A percentile compares a stretch with the other conserved stretches of the same genome.
phyloP scores from a whole-genome alignment of 2,329 filamentous ascomycete genomes.

The Hortaea werneckii region DNA sequence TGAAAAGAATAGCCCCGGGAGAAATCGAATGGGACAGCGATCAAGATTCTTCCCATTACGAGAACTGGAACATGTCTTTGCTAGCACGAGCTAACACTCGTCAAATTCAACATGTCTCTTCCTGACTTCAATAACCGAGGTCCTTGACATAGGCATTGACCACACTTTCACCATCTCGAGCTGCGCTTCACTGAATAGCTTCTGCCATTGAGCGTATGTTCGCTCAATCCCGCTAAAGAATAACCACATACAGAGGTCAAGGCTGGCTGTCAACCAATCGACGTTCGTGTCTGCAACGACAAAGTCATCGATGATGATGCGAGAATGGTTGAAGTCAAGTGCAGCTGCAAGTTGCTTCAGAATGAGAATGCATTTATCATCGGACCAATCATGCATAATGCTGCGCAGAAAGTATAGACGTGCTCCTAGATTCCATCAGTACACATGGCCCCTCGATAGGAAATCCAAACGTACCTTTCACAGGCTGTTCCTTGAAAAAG shows the following conservation, averaged over 20 bases:
- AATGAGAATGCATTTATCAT: slow-evolving; percentile 9
- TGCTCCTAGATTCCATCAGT: not conserved
- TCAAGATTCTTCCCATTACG: too few relatives aligned
- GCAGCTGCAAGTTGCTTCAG: slow-evolving; percentile 8
- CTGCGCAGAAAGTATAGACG: slow-evolving; percentile 14
- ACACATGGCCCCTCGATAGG: too few relatives aligned
- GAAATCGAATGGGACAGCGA: too few relatives aligned
- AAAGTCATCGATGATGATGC: slow-evolving; percentile 13
- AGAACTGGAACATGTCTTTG: too few relatives aligned
- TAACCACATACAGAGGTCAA: slow-evolving; percentile 7
- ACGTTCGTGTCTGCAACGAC: slow-evolving; percentile 7
- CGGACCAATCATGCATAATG: slow-evolving; percentile 13
- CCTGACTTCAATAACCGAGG: not conserved
- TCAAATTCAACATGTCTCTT: not conserved
- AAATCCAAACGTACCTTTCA: slow-evolving; percentile 2
- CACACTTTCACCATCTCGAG: slow-evolving; percentile 7
- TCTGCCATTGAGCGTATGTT: slow-evolving; percentile 7
- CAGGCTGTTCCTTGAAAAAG: slow-evolving; percentile 9
- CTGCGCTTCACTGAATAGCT: slow-evolving; percentile 2
- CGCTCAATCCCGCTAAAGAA: slow-evolving; percentile 6
- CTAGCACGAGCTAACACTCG: too few relatives aligned
- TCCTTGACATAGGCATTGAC: not conserved
- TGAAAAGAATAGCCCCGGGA: too few relatives aligned
- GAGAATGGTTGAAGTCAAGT: slow-evolving; percentile 9
- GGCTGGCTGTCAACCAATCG: not conserved